phyloP scores from a whole-genome alignment of 257 asterid genomes.

The Fraxinus anomala region DNA sequence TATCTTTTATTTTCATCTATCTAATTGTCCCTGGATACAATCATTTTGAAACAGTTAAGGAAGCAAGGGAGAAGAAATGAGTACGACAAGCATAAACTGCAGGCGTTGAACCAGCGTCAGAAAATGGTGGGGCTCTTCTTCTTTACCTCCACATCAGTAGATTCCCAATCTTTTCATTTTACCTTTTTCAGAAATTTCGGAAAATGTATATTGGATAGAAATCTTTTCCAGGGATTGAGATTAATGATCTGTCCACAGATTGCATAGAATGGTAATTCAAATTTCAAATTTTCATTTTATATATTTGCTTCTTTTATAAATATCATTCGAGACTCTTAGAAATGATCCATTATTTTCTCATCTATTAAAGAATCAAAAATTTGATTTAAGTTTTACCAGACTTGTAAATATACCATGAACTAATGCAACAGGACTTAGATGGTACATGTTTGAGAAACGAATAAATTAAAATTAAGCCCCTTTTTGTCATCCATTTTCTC shows the following conservation, averaged over 20 bases:
- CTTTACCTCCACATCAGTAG: constrained; percentile 3
- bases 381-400: no score
- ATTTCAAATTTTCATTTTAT: no score
- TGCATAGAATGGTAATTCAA: no score
- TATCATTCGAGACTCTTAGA: neutral
- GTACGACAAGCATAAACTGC: constrained; percentile 92
- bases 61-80: constrained; percentile 98
- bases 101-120: constrained; percentile 92
- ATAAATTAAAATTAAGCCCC: no score
- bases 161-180: constrained; percentile 14
- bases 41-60: constrained; percentile 59
- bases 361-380: constrained; percentile 6
- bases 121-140: constrained; percentile 64
- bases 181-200: neutral
- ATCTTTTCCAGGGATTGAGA: no score
- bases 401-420: constrained; percentile 2
- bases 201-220: neutral
- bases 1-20: constrained; percentile 4
- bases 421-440: neutral
- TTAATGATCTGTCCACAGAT: no score
- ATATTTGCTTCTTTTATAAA: no score
- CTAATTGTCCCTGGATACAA: constrained; percentile 1
- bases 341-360: neutral
- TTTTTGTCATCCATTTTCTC: no score
- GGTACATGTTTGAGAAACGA: no score